Percentiles rank a stretch among this genome's conserved stretches.
Conservation (phyloP, 495 filamentous ascomycete species). For the Penicillium taxi region DNA sequence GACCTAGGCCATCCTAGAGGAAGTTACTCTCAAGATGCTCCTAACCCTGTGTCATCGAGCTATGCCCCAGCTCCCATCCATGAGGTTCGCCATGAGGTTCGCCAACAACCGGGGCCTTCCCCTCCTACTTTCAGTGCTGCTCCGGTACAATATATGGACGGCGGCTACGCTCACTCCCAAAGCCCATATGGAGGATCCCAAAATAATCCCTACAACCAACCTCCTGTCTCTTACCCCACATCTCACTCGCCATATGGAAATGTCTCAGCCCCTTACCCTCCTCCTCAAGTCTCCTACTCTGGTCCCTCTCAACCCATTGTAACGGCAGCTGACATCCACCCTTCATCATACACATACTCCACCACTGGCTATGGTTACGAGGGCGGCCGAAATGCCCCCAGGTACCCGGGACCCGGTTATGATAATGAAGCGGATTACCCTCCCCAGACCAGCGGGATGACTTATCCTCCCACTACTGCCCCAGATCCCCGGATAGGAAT, state of each 20-base stretch:
- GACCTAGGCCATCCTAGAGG: conserved; percentile 41
- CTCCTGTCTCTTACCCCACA: conserved; percentile 28
- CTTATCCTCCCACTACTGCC: conserved; percentile 39
- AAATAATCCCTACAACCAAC: conserved; percentile 28
- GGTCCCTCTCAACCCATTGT: conserved; percentile 31
- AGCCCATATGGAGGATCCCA: conserved; percentile 30
- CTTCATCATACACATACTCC: conserved; percentile 36
- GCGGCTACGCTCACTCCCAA: conserved; percentile 34
- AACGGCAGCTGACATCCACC: conserved; percentile 32
- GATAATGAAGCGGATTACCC: conserved; percentile 40
- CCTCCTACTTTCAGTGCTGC: conserved; percentile 34
- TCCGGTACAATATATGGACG: conserved; percentile 25
- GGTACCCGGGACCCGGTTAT: conserved; percentile 42
- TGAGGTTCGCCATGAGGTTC: conserved; percentile 31
- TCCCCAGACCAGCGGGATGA: conserved; percentile 36
- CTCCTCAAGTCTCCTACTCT: conserved; percentile 33
- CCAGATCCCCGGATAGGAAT: conserved; percentile 43
- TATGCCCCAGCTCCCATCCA: conserved; percentile 30
- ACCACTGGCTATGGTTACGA: conserved; percentile 35
- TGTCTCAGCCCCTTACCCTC: conserved; percentile 30
- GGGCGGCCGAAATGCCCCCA: conserved; percentile 38
- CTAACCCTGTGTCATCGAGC: conserved; percentile 30
- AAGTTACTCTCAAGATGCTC: conserved; percentile 39
- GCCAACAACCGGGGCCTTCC: conserved; percentile 31
- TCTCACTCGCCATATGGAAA: conserved; percentile 34